These are phyloP conservation scores for Leccinum olivaceoglutinosum DNA, from an alignment of 1,284 basidiomycete species.

Conservation along the genomic window DNA sequence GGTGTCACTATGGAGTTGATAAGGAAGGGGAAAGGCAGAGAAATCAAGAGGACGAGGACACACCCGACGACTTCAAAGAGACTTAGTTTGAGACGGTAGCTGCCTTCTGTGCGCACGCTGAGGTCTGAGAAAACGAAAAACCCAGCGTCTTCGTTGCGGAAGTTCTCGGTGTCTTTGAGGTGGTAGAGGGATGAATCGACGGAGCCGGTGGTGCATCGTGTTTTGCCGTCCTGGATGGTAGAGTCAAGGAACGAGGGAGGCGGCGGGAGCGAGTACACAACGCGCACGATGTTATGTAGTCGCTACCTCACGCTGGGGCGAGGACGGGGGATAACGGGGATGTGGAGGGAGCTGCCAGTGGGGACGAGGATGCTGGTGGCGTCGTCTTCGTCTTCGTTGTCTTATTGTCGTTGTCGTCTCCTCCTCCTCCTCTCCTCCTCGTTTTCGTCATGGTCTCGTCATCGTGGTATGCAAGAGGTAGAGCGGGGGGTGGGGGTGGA, in stretches of 20 bases:
- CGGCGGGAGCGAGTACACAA: background rate
- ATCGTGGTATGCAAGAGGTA: no score
- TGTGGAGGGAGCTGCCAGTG: no score
- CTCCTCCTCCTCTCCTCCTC: no score
- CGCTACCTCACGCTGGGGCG: no score
- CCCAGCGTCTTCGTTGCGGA: slow-evolving; percentile 74
- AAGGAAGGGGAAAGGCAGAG: slow-evolving; percentile 2
- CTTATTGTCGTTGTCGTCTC: no score
- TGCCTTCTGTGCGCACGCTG: slow-evolving; percentile 86
- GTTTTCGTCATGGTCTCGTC: no score
- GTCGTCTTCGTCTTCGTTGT: no score
- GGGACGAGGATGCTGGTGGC: no score
- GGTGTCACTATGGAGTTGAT: slow-evolving; percentile 48
- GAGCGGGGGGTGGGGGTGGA: no score
- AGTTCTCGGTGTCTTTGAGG: slow-evolving; percentile 83
- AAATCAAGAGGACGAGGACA: slow-evolving; percentile 25
- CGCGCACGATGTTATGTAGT: no score
- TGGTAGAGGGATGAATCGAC: slow-evolving; percentile 94
- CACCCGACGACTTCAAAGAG: slow-evolving; percentile 92
- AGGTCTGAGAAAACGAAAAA: slow-evolving; percentile 91
- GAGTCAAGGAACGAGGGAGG: background rate
- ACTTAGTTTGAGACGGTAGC: slow-evolving; percentile 80
- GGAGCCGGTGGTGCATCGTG: slow-evolving; percentile 81
- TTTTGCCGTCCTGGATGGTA: slow-evolving; percentile 69
- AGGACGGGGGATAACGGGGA: no score